Evolutionary conservation across 345 rosid genomes (phyloP), one percentile per base, ranked within the genome.

Genomic region (Noccaea bulbosa): DNA sequence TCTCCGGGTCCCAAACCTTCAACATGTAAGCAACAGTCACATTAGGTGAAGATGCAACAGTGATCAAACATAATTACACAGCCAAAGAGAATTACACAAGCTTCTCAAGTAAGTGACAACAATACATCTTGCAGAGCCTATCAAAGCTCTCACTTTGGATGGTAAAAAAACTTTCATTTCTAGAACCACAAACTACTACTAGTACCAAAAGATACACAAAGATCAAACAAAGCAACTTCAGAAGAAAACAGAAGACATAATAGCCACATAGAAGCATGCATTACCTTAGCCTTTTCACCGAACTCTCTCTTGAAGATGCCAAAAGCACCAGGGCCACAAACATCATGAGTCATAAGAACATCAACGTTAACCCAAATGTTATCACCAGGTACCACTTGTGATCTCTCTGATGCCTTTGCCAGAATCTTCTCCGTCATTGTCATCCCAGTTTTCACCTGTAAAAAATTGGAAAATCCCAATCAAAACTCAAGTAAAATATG

Each of bases 1-100:
- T 91, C 82, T 94, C 97, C 5, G 87, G 88, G 71, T 94, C 98
- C 99, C 99, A 94, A 66, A 94, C 99, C 99, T 93, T 73, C 69
- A 79, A 50, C 45, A 53, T 33, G 8, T 22, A 54, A 69, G 43
- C 16, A 72, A 32, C 46, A 53, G 73, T 69, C 62, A 14, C 40
- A 27, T 20, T 52, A 51, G 44, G 38, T 51, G 4, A 37, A 0
- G 10, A 0, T 0, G 1, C 10, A 30, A 49, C 30, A 54, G 15
- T 54, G 20, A 62, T n/a, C 54, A 43, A 48, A 2, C 7, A 0
- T 24, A 52, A 22, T 27, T 30, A 41, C 6, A 11, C 14, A 41
- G 10, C 40, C 40, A 37, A 14, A 5, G 43, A 39, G 12, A 39
- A 9, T 4, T 2, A 65, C 37, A 50, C 10, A 67, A 11, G 44